These are phyloP conservation scores for Claviceps humidiphila DNA, from an alignment of 2,329 filamentous ascomycete genomes.

Conservation along the genomic window DNA sequence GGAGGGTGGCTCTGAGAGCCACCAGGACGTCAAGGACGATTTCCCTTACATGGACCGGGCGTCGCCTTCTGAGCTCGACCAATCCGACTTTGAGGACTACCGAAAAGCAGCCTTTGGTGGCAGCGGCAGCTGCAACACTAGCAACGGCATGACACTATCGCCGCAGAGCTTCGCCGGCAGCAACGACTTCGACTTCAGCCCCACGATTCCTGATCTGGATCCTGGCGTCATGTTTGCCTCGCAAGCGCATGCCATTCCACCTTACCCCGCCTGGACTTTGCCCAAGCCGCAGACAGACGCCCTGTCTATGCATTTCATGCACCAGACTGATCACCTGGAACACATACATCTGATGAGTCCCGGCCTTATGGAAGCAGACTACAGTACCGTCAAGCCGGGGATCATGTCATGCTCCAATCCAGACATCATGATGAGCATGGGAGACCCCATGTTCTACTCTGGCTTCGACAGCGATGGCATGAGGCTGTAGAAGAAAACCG, in stretches of 20 bases:
- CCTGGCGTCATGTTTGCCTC: conserved; percentile 21
- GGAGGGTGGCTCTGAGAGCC: conserved; percentile 19
- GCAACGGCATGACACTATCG: conserved; percentile 31
- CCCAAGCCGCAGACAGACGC: conserved; percentile 14
- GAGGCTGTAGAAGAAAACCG: conserved; percentile 17
- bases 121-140: conserved; percentile 11
- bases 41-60: conserved; percentile 25
- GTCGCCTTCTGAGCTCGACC: conserved; percentile 41
- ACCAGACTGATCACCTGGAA: conserved; percentile 25
- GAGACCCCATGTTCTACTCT: conserved; percentile 45
- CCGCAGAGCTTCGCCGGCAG: conserved; percentile 36
- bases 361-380: conserved; percentile 37
- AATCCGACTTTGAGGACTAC: conserved; percentile 45
- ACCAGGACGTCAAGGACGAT: conserved; percentile 11
- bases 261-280: conserved; percentile 20
- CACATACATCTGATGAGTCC: conserved; percentile 35
- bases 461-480: conserved; percentile 35
- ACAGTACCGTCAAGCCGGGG: conserved; percentile 42
- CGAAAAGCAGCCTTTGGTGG: conserved; percentile 32
- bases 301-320: conserved; percentile 27
- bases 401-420: conserved; percentile 37
- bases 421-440: conserved; percentile 43
- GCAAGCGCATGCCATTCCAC: conserved; percentile 21
- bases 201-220: conserved; percentile 21
- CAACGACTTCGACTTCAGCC: conserved; percentile 24